Evolutionary conservation across 768 basidiomycete genomes (phyloP).

Genomic region (Podaxis sp.): DNA sequence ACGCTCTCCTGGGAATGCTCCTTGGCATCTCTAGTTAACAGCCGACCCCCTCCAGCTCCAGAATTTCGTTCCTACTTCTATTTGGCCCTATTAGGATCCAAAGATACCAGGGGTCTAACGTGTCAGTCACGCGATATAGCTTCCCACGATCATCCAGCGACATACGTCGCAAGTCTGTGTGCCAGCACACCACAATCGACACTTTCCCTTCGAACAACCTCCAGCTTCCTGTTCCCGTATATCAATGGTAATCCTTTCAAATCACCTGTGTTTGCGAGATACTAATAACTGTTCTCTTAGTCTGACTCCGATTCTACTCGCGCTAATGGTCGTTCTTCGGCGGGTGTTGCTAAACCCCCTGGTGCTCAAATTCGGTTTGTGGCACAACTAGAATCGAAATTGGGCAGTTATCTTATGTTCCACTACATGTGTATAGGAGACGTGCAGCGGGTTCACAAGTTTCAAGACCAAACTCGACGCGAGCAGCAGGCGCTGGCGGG

Average conservation of each 20-base stretch:
- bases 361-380: conserved; percentile 80
- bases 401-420: background rate
- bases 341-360: conserved; percentile 64
- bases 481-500: conserved; percentile 93
- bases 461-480: conserved; percentile 77
- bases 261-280: background rate
- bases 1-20: too few species aligned
- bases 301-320: conserved; percentile 77
- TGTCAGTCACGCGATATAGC: conserved; percentile 24
- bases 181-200: conserved; percentile 27
- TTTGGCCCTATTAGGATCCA: background rate
- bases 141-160: conserved; percentile 25
- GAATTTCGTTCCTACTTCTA: background rate
- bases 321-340: conserved; percentile 34
- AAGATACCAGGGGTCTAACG: conserved; percentile 15
- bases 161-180: conserved; percentile 16
- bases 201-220: conserved; percentile 16
- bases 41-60: background rate
- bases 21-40: too few species aligned
- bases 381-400: background rate
- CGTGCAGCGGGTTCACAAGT: conserved; percentile 64
- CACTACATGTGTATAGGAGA: conserved; percentile 42
- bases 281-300: conserved; percentile 28
- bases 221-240: conserved; percentile 13
- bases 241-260: conserved; percentile 34